A percentile compares a stretch with the other conserved stretches of the same genome.
phyloP scores from a whole-genome alignment of 2,329 filamentous ascomycete genomes.

The Trichoderma lentiforme region DNA sequence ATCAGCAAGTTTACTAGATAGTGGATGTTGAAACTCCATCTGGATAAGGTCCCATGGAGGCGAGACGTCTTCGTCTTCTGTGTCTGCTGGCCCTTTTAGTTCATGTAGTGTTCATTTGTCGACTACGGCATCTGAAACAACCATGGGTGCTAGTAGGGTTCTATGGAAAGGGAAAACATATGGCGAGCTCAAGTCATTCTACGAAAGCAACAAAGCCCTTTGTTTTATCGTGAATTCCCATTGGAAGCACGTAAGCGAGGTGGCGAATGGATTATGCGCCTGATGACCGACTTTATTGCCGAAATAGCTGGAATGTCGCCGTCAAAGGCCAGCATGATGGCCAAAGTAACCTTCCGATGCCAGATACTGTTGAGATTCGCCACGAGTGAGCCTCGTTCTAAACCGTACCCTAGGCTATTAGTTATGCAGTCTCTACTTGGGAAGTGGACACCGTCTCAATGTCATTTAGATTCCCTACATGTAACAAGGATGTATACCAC shows the following conservation, averaged over 20 bases:
- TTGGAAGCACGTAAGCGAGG: neutral
- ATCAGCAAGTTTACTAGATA: neutral
- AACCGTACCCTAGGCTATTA: neutral
- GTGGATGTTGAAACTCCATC: neutral
- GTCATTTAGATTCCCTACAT: neutral
- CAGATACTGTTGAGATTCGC: too few relatives aligned
- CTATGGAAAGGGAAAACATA: rapidly evolving
- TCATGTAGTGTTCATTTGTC: neutral
- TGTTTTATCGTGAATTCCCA: neutral
- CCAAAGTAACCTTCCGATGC: too few relatives aligned
- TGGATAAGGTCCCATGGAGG: neutral
- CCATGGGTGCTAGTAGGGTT: neutral
- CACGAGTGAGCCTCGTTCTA: too few relatives aligned
- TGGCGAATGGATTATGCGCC: neutral
- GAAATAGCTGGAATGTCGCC: too few relatives aligned
- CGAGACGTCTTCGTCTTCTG: neutral
- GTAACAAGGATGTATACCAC: neutral
- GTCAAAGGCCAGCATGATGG: too few relatives aligned
- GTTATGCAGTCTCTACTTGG: neutral
- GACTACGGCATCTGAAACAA: neutral
- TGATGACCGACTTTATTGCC: too few relatives aligned
- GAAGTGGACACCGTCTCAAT: neutral
- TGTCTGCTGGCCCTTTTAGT: neutral
- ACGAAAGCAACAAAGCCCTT: neutral
- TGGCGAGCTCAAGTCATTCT: neutral